A percentile compares a stretch with the other conserved stretches of the same genome.
These are phyloP conservation scores for Crucihimalaya himalaica DNA, from an alignment of 345 rosid species.

Conservation along the genomic window DNA sequence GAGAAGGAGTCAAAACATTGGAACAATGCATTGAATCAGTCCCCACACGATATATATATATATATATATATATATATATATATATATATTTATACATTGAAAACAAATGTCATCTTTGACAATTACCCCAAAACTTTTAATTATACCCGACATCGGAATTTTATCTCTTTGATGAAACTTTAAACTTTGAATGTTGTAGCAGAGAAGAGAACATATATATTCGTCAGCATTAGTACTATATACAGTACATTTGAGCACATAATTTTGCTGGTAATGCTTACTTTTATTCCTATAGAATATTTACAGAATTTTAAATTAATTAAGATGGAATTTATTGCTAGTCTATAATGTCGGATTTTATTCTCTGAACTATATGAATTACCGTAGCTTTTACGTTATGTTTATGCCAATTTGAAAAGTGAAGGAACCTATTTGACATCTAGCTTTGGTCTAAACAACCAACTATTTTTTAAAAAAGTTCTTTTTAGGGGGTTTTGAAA, in stretches of 20 bases:
- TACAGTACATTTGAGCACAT: neutral
- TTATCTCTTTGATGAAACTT: neutral
- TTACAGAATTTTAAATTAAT: neutral
- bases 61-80: too few relatives aligned
- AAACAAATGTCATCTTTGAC: slow-evolving; percentile 30
- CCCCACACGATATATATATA: slow-evolving; percentile 4
- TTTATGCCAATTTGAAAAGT: neutral
- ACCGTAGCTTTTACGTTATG: neutral
- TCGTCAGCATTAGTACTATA: neutral
- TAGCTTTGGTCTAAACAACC: neutral
- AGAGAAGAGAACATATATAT: neutral
- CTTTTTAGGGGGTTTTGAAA: neutral
- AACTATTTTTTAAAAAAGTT: neutral
- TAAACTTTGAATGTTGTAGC: neutral
- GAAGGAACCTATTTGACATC: neutral
- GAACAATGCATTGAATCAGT: slow-evolving; percentile 26
- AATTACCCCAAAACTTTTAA: neutral
- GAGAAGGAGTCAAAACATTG: slow-evolving; percentile 33
- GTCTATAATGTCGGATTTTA: neutral
- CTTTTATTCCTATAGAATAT: neutral
- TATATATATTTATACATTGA: too few relatives aligned
- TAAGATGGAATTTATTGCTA: neutral
- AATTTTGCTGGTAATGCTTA: neutral
- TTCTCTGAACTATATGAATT: neutral
- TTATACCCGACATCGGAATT: neutral